Percentiles rank a stretch among this genome's conserved stretches.
phyloP scores from a whole-genome alignment of 2,329 filamentous ascomycete species.

The Domatiomyces globalis region DNA sequence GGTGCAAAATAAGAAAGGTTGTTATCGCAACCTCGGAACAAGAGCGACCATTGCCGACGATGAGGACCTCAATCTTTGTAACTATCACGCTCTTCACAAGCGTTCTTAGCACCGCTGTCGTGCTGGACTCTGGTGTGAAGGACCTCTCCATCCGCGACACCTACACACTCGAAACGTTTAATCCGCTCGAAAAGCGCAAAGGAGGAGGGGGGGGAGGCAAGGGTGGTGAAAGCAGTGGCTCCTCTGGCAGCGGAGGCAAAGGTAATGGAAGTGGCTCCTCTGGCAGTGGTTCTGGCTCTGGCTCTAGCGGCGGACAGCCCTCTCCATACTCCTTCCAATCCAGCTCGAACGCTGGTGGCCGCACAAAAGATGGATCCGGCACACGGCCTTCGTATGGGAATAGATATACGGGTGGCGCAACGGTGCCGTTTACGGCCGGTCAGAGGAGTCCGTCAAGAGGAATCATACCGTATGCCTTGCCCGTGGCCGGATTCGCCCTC shows the following conservation, averaged over 20 bases:
- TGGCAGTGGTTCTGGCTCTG: constrained; percentile 4
- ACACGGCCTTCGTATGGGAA: constrained; percentile 33
- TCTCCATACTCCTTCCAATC: constrained; percentile 14
- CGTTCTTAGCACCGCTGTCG: not conserved
- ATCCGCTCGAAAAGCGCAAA: constrained; percentile 17
- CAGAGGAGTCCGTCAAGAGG: constrained; percentile 31
- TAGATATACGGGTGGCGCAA: constrained; percentile 43
- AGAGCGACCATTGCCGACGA: not conserved
- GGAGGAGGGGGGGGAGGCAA: constrained; percentile 16
- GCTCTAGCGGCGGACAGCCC: constrained; percentile 6
- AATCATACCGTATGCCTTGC: constrained; percentile 36
- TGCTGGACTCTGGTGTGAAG: not conserved
- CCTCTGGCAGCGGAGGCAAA: constrained; percentile 2
- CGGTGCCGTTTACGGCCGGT: constrained; percentile 37
- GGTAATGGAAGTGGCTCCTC: constrained; percentile 6
- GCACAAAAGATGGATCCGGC: constrained; percentile 27
- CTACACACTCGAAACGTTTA: constrained; percentile 5
- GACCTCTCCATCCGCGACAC: not conserved
- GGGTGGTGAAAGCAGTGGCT: constrained; percentile 8
- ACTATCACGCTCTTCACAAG: not conserved
- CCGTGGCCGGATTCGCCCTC: constrained; percentile 31
- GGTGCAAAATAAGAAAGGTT: not conserved
- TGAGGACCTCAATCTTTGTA: not conserved
- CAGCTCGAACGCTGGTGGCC: constrained; percentile 21
- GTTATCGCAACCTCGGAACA: too few species aligned